Conservation (phyloP, 2,329 filamentous ascomycete species). For the Colletotrichum sp. region DNA sequence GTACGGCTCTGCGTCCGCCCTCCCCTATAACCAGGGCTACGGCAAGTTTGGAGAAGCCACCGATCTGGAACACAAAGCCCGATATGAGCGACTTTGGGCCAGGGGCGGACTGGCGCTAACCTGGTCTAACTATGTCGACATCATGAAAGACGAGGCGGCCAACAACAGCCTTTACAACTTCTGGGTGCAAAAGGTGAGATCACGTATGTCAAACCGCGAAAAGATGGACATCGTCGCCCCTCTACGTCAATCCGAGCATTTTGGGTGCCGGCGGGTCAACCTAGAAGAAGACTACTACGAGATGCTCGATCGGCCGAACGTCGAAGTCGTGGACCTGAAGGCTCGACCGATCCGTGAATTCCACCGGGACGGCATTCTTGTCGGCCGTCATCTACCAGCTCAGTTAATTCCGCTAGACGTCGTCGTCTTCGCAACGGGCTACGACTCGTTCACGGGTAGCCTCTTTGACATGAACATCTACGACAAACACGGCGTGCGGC, state of each 20-base stretch:
- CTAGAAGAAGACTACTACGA: conserved; percentile 16
- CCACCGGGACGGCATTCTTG: background rate
- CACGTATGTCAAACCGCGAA: background rate
- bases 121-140: conserved; percentile 40
- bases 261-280: background rate
- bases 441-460: conserved; percentile 25
- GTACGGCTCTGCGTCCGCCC: background rate
- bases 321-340: conserved; percentile 9
- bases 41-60: conserved; percentile 17
- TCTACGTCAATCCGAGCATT: background rate
- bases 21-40: background rate
- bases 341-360: background rate
- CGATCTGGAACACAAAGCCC: conserved; percentile 42
- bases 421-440: conserved; percentile 23
- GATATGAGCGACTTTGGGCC: conserved; percentile 47
- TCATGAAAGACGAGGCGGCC: background rate
- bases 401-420: conserved; percentile 8
- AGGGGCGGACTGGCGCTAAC: conserved; percentile 51
- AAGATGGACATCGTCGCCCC: conserved; percentile 16
- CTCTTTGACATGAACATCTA: conserved; percentile 24
- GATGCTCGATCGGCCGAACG: conserved; percentile 10
- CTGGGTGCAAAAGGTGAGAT: conserved; percentile 2
- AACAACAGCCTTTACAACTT: conserved; percentile 12
- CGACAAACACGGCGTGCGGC: conserved; percentile 14
- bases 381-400: too few species aligned